These are phyloP conservation scores for Chaetomium sp. DNA, from an alignment of 2,329 filamentous ascomycete genomes.

Conservation along the genomic window DNA sequence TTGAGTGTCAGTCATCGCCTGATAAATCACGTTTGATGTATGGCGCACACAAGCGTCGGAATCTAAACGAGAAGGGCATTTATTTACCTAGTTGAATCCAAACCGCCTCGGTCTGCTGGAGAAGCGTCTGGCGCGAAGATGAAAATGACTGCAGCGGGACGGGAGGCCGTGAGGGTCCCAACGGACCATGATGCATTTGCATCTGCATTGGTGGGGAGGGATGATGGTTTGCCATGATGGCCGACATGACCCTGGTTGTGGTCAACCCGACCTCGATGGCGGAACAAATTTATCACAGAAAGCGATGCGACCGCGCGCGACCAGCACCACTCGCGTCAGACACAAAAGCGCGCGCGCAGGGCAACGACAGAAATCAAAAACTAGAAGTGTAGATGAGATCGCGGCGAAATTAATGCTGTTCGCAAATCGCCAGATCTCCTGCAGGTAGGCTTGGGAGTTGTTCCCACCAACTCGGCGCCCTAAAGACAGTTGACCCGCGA, in stretches of 20 bases:
- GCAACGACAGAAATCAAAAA: neutral
- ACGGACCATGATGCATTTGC: conserved; percentile 56
- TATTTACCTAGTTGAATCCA: conserved; percentile 87
- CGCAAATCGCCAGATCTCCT: neutral
- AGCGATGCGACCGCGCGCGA: neutral
- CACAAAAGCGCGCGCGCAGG: no score
- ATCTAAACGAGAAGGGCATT: conserved; percentile 25
- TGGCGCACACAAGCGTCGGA: conserved; percentile 17
- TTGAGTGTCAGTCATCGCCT: conserved; percentile 24
- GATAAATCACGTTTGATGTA: neutral
- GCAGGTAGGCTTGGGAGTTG: neutral
- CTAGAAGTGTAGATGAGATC: neutral
- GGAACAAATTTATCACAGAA: neutral
- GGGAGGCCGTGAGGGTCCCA: conserved; percentile 57
- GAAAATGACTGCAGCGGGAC: conserved; percentile 45
- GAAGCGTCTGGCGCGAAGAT: conserved; percentile 63
- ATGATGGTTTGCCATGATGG: conserved; percentile 67
- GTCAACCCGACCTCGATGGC: no score
- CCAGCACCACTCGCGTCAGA: neutral
- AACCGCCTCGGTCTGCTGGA: conserved; percentile 72
- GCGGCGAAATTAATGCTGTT: neutral
- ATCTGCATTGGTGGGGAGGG: conserved; percentile 74
- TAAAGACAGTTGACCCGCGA: neutral
- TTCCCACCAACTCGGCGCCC: neutral
- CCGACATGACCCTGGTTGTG: conserved; percentile 2